These are phyloP conservation scores for Tephrocybe rancida DNA, from an alignment of 768 basidiomycete genomes.

Conservation along the genomic window DNA sequence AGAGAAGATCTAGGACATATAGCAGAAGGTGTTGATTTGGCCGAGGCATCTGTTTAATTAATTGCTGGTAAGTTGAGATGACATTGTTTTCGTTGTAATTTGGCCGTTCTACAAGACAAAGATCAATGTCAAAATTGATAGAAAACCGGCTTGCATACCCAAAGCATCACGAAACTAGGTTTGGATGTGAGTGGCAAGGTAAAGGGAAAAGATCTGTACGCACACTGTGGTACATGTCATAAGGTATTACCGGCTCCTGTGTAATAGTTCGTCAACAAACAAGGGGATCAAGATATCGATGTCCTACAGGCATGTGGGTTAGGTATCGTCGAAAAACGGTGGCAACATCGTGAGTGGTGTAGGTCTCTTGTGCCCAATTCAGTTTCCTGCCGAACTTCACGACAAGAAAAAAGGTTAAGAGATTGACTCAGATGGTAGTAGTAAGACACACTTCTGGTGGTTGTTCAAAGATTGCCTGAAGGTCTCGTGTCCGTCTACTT, in stretches of 20 bases:
- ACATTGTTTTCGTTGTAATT: conserved; percentile 72
- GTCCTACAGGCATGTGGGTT: conserved; percentile 92
- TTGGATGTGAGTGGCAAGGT: conserved; percentile 16
- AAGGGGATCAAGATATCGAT: conserved; percentile 2
- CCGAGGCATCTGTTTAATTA: conserved; percentile 85
- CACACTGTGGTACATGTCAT: conserved; percentile 85
- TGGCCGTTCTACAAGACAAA: conserved; percentile 51
- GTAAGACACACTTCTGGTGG: conserved; percentile 71
- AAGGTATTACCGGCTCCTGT: conserved; percentile 94
- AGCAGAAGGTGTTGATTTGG: conserved; percentile 95
- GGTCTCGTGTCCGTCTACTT: conserved; percentile 91
- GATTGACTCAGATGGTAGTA: conserved; percentile 3
- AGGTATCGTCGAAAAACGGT: conserved; percentile 95
- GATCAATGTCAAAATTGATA: background rate
- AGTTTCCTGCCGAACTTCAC: conserved; percentile 97
- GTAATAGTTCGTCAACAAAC: conserved; percentile 3
- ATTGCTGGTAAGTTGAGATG: conserved; percentile 77
- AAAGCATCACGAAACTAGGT: conserved; percentile 77
- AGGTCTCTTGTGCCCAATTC: conserved; percentile 85
- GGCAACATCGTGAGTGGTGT: conserved; percentile 96
- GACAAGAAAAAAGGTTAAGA: background rate
- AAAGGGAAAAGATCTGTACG: conserved; percentile 32
- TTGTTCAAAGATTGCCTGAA: conserved; percentile 88
- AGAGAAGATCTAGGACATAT: conserved; percentile 94
- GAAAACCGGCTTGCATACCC: conserved; percentile 42